Evolutionary conservation across 192 early-diverging fungal genomes (phyloP).

Genomic region (Piromyces finnis): DNA sequence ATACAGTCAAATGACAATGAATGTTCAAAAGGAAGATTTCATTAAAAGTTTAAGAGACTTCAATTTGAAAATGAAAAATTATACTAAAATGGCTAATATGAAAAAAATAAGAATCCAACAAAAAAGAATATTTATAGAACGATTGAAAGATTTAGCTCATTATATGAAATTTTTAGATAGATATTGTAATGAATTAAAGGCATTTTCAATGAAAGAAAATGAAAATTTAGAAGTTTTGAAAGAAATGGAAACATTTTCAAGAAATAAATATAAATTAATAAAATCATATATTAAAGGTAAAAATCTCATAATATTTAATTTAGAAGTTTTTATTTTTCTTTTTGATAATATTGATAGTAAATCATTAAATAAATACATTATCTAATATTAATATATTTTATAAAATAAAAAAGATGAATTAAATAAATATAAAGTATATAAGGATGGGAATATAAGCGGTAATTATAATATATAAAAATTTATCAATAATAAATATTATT

Average conservation of each 20-base stretch:
- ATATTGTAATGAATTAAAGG: not conserved
- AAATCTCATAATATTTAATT: too few species aligned
- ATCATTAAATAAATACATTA: too few species aligned
- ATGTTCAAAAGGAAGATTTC: not conserved
- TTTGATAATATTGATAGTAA: too few species aligned
- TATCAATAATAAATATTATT: too few species aligned
- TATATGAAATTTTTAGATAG: not conserved
- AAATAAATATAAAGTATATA: not conserved
- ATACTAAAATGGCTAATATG: not conserved
- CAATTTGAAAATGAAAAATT: not conserved
- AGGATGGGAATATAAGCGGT: not conserved
- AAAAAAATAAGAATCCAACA: not conserved
- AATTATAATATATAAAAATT: too few species aligned
- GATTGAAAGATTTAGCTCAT: not conserved
- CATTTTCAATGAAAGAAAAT: not conserved
- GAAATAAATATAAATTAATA: not conserved
- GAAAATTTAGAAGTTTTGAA: not conserved
- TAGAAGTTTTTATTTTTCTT: not conserved
- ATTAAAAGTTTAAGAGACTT: not conserved
- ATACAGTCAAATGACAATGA: not conserved
- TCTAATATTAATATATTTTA: too few species aligned
- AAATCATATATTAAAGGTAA: not conserved
- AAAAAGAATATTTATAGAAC: not conserved
- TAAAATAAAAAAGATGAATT: not conserved
- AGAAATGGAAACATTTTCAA: not conserved